phyloP scores from a whole-genome alignment of 2,329 filamentous ascomycete genomes.

The Alternaria sp. region DNA sequence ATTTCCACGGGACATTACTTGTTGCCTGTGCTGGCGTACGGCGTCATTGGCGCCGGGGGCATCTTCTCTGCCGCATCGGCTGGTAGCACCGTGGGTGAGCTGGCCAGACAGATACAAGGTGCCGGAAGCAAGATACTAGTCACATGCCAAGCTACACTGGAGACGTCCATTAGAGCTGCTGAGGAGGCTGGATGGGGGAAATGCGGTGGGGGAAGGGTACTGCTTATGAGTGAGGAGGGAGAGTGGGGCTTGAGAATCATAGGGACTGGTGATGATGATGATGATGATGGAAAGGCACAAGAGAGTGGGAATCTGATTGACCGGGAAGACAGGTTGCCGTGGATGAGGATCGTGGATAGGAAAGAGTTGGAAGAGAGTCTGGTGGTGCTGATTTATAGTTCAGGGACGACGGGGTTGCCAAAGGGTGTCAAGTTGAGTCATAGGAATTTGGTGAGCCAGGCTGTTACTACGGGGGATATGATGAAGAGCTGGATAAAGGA shows the following conservation, averaged over 20 bases:
- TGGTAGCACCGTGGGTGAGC: conserved; percentile 59
- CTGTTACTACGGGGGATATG: conserved; percentile 44
- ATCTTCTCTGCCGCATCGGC: conserved; percentile 66
- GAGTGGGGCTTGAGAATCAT: conserved; percentile 48
- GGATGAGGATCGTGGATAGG: conserved; percentile 63
- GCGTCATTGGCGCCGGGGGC: conserved; percentile 66
- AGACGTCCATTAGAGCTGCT: conserved; percentile 59
- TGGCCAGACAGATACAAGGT: conserved; percentile 58
- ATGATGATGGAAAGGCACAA: not conserved
- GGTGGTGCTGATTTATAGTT: conserved; percentile 57
- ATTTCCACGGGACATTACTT: conserved; percentile 66
- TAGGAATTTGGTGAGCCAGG: conserved; percentile 54
- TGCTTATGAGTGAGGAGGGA: conserved; percentile 59
- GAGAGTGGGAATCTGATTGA: conserved; percentile 33
- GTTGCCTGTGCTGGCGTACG: conserved; percentile 63
- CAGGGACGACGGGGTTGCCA: conserved; percentile 58
- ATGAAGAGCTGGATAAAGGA: conserved; percentile 38
- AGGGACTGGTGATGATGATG: conserved; percentile 25
- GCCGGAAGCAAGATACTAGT: conserved; percentile 55
- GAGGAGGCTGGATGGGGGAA: conserved; percentile 55
- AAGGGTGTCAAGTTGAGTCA: conserved; percentile 58
- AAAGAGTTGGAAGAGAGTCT: conserved; percentile 56
- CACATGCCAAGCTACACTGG: conserved; percentile 59
- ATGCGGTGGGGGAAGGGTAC: conserved; percentile 54
- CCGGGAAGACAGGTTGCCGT: conserved; percentile 57